Evolutionary conservation across 805 yeast genomes (phyloP).

Genomic region (Hanseniaspora singularis): DNA sequence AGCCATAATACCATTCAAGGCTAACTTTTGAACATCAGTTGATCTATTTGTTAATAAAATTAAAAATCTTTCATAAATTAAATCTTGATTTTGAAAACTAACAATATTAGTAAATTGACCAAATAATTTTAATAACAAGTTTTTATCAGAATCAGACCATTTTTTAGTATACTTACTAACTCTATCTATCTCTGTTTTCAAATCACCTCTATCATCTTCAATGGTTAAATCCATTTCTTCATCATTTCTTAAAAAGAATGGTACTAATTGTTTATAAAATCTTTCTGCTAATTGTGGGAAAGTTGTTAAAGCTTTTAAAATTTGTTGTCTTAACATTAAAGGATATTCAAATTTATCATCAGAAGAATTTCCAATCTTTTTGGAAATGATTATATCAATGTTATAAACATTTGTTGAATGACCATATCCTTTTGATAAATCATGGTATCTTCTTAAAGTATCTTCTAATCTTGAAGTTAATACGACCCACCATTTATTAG

Average conservation of each 20-base stretch:
- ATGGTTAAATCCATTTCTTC: slow-evolving; percentile 19
- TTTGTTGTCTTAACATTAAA: slow-evolving; percentile 41
- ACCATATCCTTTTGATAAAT: slow-evolving; percentile 28
- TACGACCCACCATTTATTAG: slow-evolving; percentile 31
- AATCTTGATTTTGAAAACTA: slow-evolving; percentile 39
- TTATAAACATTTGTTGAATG: slow-evolving; percentile 8
- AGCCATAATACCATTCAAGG: slow-evolving; percentile 56
- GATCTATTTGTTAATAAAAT: slow-evolving; percentile 49
- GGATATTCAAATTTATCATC: slow-evolving; percentile 32
- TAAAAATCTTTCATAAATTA: slow-evolving; percentile 43
- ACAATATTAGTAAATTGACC: slow-evolving; percentile 53
- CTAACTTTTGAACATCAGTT: slow-evolving; percentile 54
- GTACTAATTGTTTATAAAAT: slow-evolving; percentile 44
- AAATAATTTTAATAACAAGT: slow-evolving; percentile 48
- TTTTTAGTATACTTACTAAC: slow-evolving; percentile 19
- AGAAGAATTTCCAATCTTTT: slow-evolving; percentile 7
- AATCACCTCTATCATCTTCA: slow-evolving; percentile 8
- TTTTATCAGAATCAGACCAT: slow-evolving; percentile 45
- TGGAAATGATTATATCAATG: neutral
- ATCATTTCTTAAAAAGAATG: slow-evolving; percentile 38
- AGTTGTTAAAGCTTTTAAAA: slow-evolving; percentile 42
- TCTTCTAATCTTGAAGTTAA: slow-evolving; percentile 36
- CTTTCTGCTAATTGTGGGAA: slow-evolving; percentile 63
- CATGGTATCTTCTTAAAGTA: slow-evolving; percentile 28
- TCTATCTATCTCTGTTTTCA: slow-evolving; percentile 1